Base-by-base conservation (phyloP, 2,329 filamentous ascomycete species). In the Hawksworthiomyces lignivorus region DNA sequence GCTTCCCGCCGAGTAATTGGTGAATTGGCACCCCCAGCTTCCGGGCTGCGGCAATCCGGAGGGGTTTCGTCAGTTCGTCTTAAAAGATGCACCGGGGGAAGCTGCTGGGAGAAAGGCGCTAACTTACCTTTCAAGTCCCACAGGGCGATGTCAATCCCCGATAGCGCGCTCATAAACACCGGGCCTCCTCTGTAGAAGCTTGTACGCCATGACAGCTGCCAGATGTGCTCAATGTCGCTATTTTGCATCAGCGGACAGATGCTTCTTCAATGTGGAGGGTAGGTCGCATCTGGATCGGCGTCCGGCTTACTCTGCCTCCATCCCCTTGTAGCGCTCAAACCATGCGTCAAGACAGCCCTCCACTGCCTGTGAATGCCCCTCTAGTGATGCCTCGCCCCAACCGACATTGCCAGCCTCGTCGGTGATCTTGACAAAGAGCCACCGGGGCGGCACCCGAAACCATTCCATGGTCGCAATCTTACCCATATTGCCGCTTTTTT, bases 131-230 rank as follows among this genome's bases (percentile, higher is more conserved):
- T 83, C 31, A 84, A 61, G 57, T 84, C 80, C 80, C 80, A 84
- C 9, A 84, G 62, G 0, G 80, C 80, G 56, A 84, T 84, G 55
- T 84, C 80, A 47, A 85, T 75, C 11, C 81, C 81, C 4, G 79
- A 72, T n/a, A 85, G 62, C 4, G 80, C 81, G 50, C 75, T 80
- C 79, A 84, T 84, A 57, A 85, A 77, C 29, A 84, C 80, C 0
- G 81, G 77, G 0, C 81, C 81, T 14, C 81, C 80, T 30, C 81
- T 71, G 60, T 85, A 85, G 63, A 84, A 85, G 17, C 75, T 75
- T 15, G 70, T 58, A 37, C 81, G 69, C 72, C 76, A 84, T 36
- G 72, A 69, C 51, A 69, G 69, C 57, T 83, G 80, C 81, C 81
- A 84, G 44, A 84, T 76, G 54, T 84, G 76, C 55, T 84, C 80